A percentile compares a stretch with the other conserved stretches of the same genome.
These are phyloP conservation scores for Rhynchospora breviuscula DNA, from an alignment of 176 grass and related monocot species.

Conservation along the genomic window DNA sequence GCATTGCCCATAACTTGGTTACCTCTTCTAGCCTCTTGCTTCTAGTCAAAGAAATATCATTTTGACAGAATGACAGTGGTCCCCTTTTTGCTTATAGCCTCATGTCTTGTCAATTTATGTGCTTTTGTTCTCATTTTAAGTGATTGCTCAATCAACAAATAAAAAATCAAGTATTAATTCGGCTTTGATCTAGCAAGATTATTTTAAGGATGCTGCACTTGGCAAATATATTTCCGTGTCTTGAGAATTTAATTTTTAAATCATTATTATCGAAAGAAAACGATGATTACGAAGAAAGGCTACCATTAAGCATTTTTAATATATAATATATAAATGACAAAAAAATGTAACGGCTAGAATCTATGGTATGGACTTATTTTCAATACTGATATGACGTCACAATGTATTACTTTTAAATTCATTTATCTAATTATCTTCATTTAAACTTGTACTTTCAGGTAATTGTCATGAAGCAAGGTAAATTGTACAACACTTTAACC, in stretches of 20 bases:
- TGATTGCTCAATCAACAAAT: conserved; percentile 25
- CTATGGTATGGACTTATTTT: no score
- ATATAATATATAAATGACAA: no score
- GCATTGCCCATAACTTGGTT: conserved; percentile 35
- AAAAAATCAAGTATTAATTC: not conserved
- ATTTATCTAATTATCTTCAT: no score
- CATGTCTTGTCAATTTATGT: conserved; percentile 41
- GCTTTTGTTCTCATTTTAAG: conserved; percentile 42
- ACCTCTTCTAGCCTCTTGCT: conserved; percentile 43
- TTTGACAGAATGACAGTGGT: conserved; percentile 32
- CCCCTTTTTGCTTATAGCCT: conserved; percentile 64
- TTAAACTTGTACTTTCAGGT: not conserved
- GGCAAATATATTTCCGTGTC: not conserved
- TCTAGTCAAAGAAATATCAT: conserved; percentile 44
- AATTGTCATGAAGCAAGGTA: not conserved
- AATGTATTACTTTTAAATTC: no score
- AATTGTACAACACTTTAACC: not conserved
- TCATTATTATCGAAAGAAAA: not conserved
- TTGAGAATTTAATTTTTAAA: not conserved
- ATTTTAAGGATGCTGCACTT: not conserved
- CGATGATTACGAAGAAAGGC: no score
- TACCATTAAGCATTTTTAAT: no score
- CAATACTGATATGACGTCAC: no score
- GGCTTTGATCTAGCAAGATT: not conserved
- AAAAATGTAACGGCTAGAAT: no score